phyloP scores from a whole-genome alignment of 129 eudicot genomes.

The Daucus carota region DH1_v3.0 NC_030385.2:46828001-46828500 shows the following conservation, averaged over 20 bases:
- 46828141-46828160: too few species aligned
- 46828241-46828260: too few species aligned
- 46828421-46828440: not conserved
- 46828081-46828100: not conserved
- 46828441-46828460: slow-evolving; percentile 34
- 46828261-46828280: too few species aligned
- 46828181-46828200: not conserved
- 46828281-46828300: not conserved
- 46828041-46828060: not conserved
- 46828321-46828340: not conserved
- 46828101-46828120: not conserved
- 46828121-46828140: not conserved
- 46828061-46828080: not conserved
- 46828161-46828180: not conserved
- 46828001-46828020: slow-evolving; percentile 27
- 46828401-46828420: not conserved
- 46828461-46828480: slow-evolving; percentile 89
- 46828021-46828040: slow-evolving; percentile 10
- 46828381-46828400: not conserved
- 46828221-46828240: not conserved
- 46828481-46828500: slow-evolving; percentile 80
- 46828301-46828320: not conserved
- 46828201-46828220: too few species aligned
- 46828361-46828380: not conserved
- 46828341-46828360: not conserved